Evolutionary conservation across 2,329 filamentous ascomycete species (phyloP), one percentile per base, ranked within the genome.

Genomic region (Cordyceps cateniannulata): DNA sequence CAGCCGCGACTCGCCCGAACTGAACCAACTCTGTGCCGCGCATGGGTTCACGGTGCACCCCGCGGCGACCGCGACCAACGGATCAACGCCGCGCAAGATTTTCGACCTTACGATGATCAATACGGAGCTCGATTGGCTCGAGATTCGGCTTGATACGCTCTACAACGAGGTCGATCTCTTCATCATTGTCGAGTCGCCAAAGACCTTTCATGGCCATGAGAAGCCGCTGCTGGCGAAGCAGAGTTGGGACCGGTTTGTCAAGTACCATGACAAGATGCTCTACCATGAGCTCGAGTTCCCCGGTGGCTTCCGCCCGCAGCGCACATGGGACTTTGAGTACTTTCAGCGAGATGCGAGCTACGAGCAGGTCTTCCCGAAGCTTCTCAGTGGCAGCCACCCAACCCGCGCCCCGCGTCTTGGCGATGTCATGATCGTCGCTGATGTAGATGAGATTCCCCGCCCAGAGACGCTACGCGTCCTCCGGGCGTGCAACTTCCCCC

Each of bases 101-200:
- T 73, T 72, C 63, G 85, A 88, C 68, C 75, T 88, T 2, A 76
- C 86, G 66, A 80, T 87, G 76, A 71, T 87, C 66, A 86, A 85
- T 65, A 81, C 77, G 4, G 85, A 88, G 71, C 75, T 88, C 14
- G 85, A 88, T 71, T 85, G 83, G 78, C 77, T 88, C 45, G 85
- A 88, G 69, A 82, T 89, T 53, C 81, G 84, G 9, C 75, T 88
- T 3, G 77, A 84, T 66, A 81, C 81, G 3, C 77, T 85, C 20
- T 80, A 81, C 61, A 70, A 80, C 44, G 72, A 80, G 45, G 83
- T 88, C 61, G 85, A 88, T 72, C 86, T 86, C 71, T 88, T 86
- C 66, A 76, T 88, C 67, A 77, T 88, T 29, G 78, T 87, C 56
- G 85, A 88, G 72, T 79, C 81, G 0, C 69, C 73, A 20, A 78